Conservation (phyloP, 169 alveolate species). For the Hammondia hammondi region DNA sequence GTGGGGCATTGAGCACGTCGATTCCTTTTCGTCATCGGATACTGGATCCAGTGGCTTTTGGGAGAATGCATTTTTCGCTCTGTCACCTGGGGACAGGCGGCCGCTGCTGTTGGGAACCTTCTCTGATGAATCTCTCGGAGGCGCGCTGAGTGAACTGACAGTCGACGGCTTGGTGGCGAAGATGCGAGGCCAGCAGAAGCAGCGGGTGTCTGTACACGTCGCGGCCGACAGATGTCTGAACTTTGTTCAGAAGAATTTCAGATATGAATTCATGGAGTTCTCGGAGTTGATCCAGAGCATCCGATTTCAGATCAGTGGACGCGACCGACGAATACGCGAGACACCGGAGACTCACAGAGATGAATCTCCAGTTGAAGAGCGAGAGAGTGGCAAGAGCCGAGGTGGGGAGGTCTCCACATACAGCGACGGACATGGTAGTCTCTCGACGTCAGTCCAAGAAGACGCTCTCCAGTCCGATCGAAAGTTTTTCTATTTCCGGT, state of each 20-base stretch:
- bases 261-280: neutral
- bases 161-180: neutral
- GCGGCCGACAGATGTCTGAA: neutral
- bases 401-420: neutral
- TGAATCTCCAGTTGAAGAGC: too few species aligned
- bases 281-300: neutral
- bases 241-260: neutral
- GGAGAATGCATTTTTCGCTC: neutral
- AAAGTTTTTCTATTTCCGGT: neutral
- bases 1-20: neutral
- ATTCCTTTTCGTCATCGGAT: neutral
- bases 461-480: neutral
- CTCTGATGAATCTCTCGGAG: neutral
- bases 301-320: neutral
- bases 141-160: neutral
- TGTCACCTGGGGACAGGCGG: neutral
- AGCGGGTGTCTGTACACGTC: slow-evolving; percentile 36
- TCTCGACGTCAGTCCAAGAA: neutral
- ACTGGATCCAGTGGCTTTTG: neutral
- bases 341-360: too few species aligned
- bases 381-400: neutral
- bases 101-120: slow-evolving; percentile 24
- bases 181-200: neutral
- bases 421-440: too few species aligned
- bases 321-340: neutral